These are phyloP conservation scores for Populus tremula DNA, from an alignment of 345 rosid genomes.

Conservation along the genomic window DNA sequence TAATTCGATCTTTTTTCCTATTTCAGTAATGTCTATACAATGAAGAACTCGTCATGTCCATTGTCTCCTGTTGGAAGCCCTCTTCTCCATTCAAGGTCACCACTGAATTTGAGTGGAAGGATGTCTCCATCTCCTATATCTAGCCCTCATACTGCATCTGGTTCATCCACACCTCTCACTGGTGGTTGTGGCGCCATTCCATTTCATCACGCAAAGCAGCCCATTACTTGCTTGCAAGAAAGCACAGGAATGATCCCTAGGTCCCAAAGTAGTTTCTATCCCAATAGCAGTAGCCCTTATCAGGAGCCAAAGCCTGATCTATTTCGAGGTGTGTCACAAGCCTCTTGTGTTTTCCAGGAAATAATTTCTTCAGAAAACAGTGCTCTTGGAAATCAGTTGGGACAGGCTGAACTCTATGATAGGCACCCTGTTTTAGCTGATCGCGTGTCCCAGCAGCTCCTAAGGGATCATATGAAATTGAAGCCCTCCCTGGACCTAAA, in stretches of 20 bases:
- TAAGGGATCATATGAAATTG: slow-evolving; percentile 54
- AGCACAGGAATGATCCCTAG: slow-evolving; percentile 41
- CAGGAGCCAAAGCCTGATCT: slow-evolving; percentile 55
- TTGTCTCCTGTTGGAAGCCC: slow-evolving; percentile 31
- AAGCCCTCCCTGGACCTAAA: slow-evolving; percentile 53
- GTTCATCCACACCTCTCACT: slow-evolving; percentile 34
- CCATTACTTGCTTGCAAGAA: slow-evolving; percentile 49
- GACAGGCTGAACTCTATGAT: slow-evolving; percentile 33
- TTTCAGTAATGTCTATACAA: slow-evolving; percentile 22
- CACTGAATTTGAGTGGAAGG: slow-evolving; percentile 24
- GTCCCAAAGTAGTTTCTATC: slow-evolving; percentile 46
- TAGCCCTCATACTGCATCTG: slow-evolving; percentile 34
- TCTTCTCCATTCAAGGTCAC: slow-evolving; percentile 28
- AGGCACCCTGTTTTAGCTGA: slow-evolving; percentile 53
- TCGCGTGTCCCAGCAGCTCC: slow-evolving; percentile 63
- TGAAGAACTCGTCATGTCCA: slow-evolving; percentile 17
- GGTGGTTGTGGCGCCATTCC: slow-evolving; percentile 44
- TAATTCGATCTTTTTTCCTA: neutral
- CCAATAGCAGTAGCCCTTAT: slow-evolving; percentile 26
- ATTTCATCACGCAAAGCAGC: slow-evolving; percentile 50
- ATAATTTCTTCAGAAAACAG: slow-evolving; percentile 36
- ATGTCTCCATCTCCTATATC: slow-evolving; percentile 27
- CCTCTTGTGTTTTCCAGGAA: slow-evolving; percentile 55
- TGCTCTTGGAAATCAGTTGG: slow-evolving; percentile 40
- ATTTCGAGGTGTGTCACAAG: slow-evolving; percentile 45